Conservation (phyloP, 352 stramenopile species). For the Phytophthora melonis region DNA sequence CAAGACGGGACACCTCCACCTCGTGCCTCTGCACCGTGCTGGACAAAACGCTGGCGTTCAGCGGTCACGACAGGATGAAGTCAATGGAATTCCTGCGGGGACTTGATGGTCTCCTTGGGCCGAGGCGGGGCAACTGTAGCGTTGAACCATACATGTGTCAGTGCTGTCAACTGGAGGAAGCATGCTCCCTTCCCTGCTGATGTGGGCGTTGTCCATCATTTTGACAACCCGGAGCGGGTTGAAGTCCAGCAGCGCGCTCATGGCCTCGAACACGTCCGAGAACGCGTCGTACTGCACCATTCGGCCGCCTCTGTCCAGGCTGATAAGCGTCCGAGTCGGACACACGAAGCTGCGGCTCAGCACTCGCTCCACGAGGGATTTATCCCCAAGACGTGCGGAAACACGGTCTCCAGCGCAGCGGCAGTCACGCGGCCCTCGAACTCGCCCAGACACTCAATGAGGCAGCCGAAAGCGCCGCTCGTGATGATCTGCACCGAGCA, state of each 20-base stretch:
- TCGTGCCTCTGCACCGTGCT: neutral
- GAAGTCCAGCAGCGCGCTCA: conserved; percentile 33
- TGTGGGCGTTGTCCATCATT: conserved; percentile 39
- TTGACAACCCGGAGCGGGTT: conserved; percentile 24
- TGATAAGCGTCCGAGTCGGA: conserved; percentile 44
- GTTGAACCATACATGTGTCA: no score
- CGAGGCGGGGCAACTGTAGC: neutral
- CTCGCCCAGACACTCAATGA: conserved; percentile 39
- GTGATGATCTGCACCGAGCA: conserved; percentile 32
- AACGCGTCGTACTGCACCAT: conserved; percentile 47
- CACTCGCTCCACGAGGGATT: conserved; percentile 19
- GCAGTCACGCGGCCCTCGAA: conserved; percentile 37
- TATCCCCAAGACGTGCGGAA: conserved; percentile 29
- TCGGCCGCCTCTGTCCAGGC: conserved; percentile 28
- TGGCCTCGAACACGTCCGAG: conserved; percentile 47
- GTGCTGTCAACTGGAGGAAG: conserved; percentile 13
- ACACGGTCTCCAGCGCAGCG: conserved; percentile 33
- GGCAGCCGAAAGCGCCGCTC: conserved; percentile 28
- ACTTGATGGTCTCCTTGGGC: neutral
- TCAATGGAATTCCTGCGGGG: conserved; percentile 22
- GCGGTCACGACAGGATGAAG: conserved; percentile 32
- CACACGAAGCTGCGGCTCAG: conserved; percentile 34
- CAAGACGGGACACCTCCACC: no score
- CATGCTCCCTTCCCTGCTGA: conserved; percentile 36
- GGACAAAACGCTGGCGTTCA: neutral